These are phyloP conservation scores for Gloeostereum incarnatum DNA, from an alignment of 768 basidiomycete genomes.

Conservation along the genomic window DNA sequence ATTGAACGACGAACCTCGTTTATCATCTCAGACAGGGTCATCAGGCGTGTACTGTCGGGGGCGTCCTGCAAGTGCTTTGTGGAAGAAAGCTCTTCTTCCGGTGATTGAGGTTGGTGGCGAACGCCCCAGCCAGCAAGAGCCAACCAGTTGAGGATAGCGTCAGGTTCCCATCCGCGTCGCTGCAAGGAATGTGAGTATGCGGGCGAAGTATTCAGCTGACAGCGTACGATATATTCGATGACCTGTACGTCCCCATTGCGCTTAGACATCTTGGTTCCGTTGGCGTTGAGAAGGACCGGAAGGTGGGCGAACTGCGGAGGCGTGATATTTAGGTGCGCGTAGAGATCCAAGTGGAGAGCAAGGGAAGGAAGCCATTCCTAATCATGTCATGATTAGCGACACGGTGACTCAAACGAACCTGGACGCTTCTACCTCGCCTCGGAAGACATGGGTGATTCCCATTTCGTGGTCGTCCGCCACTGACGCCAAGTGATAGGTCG, in stretches of 20 bases:
- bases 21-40: constrained; percentile 55
- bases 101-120: constrained; percentile 23
- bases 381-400: not conserved
- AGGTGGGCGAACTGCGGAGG: constrained; percentile 87
- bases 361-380: constrained; percentile 97
- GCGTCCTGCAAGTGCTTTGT: constrained; percentile 25
- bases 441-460: constrained; percentile 91
- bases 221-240: constrained; percentile 71
- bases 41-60: constrained; percentile 57
- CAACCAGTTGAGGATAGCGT: constrained; percentile 86
- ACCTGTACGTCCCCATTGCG: constrained; percentile 86
- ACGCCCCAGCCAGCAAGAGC: constrained; percentile 92
- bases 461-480: constrained; percentile 95
- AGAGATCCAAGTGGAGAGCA: constrained; percentile 85
- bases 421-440: constrained; percentile 68
- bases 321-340: constrained; percentile 60
- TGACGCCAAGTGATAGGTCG: constrained; percentile 94
- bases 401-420: not conserved
- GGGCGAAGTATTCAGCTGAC: not conserved
- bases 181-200: constrained; percentile 16
- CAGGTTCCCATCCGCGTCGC: constrained; percentile 86
- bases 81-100: constrained; percentile 13
- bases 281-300: constrained; percentile 81
- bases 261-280: constrained; percentile 94
- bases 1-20: constrained; percentile 2